Conservation (phyloP, 495 filamentous ascomycete genomes). For the Collariella sp. region DNA sequence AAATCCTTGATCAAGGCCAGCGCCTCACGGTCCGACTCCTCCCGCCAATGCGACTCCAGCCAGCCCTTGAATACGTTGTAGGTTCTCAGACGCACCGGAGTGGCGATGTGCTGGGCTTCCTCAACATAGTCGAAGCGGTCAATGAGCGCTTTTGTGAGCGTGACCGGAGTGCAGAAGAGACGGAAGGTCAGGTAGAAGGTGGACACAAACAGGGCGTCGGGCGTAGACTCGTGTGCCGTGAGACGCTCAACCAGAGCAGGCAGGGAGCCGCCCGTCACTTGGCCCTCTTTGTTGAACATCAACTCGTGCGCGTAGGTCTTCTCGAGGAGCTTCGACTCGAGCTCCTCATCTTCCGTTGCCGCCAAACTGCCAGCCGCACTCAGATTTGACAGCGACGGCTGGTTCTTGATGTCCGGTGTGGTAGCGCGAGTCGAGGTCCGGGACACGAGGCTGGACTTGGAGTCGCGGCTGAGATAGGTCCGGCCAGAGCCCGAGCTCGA, state of each 20-base stretch:
- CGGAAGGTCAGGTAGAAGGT: conserved; percentile 97
- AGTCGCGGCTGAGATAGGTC: conserved; percentile 73
- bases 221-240: conserved; percentile 87
- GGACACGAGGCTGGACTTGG: conserved; percentile 72
- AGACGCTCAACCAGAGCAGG: conserved; percentile 87
- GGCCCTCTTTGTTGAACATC: conserved; percentile 86
- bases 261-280: conserved; percentile 87
- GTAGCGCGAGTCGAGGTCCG: conserved; percentile 82
- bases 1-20: conserved; percentile 69
- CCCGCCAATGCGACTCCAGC: conserved; percentile 93
- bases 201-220: conserved; percentile 84
- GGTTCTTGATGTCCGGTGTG: conserved; percentile 60
- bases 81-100: conserved; percentile 77
- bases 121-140: conserved; percentile 88
- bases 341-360: conserved; percentile 67
- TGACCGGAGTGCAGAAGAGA: conserved; percentile 74
- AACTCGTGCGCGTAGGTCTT: conserved; percentile 87
- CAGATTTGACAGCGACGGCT: conserved; percentile 46
- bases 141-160: conserved; percentile 72
- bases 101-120: conserved; percentile 61
- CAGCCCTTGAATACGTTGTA: conserved; percentile 97
- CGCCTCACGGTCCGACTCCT: conserved; percentile 65
- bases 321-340: conserved; percentile 71
- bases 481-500: conserved; percentile 52
- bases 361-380: conserved; percentile 51